Base-by-base conservation (phyloP, 176 grass and related monocot genomes). In the Triticum timopheevii region DNA sequence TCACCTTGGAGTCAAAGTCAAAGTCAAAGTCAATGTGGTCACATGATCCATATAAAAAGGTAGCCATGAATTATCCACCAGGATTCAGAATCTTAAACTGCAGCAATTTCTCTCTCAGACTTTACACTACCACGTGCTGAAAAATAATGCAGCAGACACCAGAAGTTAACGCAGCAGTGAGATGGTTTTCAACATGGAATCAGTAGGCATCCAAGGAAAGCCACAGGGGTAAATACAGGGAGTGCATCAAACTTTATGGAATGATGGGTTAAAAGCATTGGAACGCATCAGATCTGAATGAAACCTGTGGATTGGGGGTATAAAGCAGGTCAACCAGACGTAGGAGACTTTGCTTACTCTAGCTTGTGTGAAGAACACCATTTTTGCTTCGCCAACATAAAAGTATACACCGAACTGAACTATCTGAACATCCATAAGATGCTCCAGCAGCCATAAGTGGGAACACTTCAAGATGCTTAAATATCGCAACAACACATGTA, bases 11-110 rank as follows among this genome's bases (percentile, higher is more conserved):
- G 64, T 17, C 79, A 70, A 47, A 78, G 79, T 82, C 79, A 49
- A 52, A 82, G 71, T 89, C 83, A 81, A 79, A 81, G 17, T 89
- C 83, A 25, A 79, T 81, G 11, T 82, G 33, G 71, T 82, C 78
- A 39, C 10, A 39, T 35, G 63, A 50, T 82, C 52, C 64, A 17
- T 86, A 28, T 64, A 73, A 24, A 78, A 83, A 45, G 22, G 44
- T 3, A 73, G 58, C 10, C 73, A 79, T 47, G 75, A 58, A 65
- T 86, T 79, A 83, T 79, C 80, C 80, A 72, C 22, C 27, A 36
- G 40, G 39, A 40, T 68, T 68, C 65, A 49, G 11, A 35, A 34
- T 30, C 10, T 5, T 45, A n/a, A 66, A 89, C 45, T 38, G n/a
- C 61, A 85, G 47, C 47, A 49, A 45, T 49, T 50, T 50, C 4